Conservation (phyloP, 139 green algal species). For the Mesotaenium endlicherianum region DNA sequence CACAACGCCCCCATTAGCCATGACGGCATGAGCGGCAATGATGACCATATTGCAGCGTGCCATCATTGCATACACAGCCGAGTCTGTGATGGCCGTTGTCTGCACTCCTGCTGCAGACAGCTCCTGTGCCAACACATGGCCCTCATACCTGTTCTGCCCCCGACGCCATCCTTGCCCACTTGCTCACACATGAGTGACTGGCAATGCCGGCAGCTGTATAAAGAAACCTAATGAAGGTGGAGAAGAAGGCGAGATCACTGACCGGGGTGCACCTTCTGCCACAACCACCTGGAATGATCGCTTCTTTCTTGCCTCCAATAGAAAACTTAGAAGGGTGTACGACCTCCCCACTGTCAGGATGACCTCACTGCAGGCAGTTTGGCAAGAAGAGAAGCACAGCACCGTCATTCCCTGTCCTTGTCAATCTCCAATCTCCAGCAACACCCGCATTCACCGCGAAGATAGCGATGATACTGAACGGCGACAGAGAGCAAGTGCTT, state of each 20-base stretch:
- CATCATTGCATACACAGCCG: conserved; percentile 96
- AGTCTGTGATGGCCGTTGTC: conserved; percentile 85
- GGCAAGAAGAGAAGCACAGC: neutral
- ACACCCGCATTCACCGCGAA: too few relatives aligned
- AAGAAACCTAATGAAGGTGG: neutral
- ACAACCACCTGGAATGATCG: conserved; percentile 90
- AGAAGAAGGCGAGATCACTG: conserved; percentile 1
- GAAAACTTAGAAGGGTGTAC: conserved; percentile 67
- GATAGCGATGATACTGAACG: too few relatives aligned
- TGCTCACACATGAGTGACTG: neutral
- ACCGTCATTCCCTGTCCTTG: too few relatives aligned
- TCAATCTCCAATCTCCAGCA: too few relatives aligned
- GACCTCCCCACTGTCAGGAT: conserved; percentile 50
- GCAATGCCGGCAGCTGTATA: neutral
- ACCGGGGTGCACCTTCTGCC: conserved; percentile 82
- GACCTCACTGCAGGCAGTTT: conserved; percentile 29
- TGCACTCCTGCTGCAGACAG: conserved; percentile 77
- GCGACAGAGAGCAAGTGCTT: too few relatives aligned
- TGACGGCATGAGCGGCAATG: conserved; percentile 81
- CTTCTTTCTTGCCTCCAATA: conserved; percentile 84
- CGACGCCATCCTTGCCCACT: neutral
- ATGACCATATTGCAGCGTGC: conserved; percentile 92
- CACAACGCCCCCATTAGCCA: conserved; percentile 93
- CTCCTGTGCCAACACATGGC: conserved; percentile 78
- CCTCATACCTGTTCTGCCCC: conserved; percentile 43